Evolutionary conservation across 345 rosid genomes (phyloP).

Genomic region (Streptanthus diversifolius): DNA sequence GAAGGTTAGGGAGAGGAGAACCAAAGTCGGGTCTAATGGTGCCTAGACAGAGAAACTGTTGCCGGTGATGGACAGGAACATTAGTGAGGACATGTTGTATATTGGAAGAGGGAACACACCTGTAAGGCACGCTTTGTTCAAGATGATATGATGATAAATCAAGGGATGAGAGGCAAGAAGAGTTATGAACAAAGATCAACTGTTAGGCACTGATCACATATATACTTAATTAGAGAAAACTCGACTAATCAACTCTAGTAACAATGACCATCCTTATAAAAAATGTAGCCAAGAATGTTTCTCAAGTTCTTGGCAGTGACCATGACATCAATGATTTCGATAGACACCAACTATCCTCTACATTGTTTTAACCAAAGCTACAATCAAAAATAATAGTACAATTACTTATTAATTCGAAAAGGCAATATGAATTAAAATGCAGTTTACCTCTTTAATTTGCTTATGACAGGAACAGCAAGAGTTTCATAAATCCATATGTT

Average conservation of each 20-base stretch:
- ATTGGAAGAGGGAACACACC: slow-evolving; percentile 28
- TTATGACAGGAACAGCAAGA: background rate
- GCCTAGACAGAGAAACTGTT: slow-evolving; percentile 26
- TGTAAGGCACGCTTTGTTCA: slow-evolving; percentile 13
- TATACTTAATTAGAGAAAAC: background rate
- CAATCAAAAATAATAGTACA: background rate
- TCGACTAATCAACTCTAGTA: background rate
- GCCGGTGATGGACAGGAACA: slow-evolving; percentile 16
- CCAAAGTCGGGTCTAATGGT: slow-evolving; percentile 24
- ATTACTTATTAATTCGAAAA: background rate
- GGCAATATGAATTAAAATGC: background rate
- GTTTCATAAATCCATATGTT: background rate
- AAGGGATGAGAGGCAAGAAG: slow-evolving; percentile 19
- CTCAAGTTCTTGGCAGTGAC: slow-evolving; percentile 6
- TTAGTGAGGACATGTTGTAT: slow-evolving; percentile 19
- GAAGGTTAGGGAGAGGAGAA: slow-evolving; percentile 28
- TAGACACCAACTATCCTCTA: background rate
- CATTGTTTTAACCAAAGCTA: background rate
- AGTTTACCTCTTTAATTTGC: slow-evolving; percentile 4
- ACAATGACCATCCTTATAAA: background rate
- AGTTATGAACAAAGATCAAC: no score
- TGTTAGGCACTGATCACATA: background rate
- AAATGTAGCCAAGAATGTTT: background rate
- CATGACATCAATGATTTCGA: background rate
- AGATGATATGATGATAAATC: slow-evolving; percentile 28